A percentile compares a stretch with the other conserved stretches of the same genome.
Conservation (phyloP, 2,329 filamentous ascomycete species). For the Rhynchosporium secalis region DNA sequence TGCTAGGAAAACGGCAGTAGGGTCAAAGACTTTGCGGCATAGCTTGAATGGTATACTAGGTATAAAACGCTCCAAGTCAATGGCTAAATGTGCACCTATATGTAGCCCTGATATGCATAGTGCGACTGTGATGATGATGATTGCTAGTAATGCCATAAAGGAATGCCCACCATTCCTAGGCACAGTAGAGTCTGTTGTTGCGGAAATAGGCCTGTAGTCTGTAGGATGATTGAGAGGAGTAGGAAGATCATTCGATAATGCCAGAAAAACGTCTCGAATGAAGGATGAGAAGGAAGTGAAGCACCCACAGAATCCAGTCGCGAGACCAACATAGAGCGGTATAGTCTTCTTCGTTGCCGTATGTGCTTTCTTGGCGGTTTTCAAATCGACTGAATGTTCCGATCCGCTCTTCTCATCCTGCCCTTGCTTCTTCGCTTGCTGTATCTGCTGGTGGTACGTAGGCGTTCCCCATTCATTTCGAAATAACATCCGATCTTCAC, state of each 20-base stretch:
- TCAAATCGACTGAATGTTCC: conserved; percentile 40
- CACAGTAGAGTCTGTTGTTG: conserved; percentile 42
- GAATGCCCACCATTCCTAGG: conserved; percentile 73
- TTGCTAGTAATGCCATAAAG: conserved; percentile 76
- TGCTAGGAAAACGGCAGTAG: conserved; percentile 61
- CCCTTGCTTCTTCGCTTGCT: conserved; percentile 40
- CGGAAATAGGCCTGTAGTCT: conserved; percentile 39
- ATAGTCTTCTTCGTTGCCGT: conserved; percentile 76
- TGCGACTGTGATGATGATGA: conserved; percentile 70
- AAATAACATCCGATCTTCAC: conserved; percentile 77
- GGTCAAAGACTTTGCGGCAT: conserved; percentile 64
- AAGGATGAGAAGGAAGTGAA: conserved; percentile 90
- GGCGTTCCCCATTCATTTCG: conserved; percentile 61
- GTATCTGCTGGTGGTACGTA: conserved; percentile 42
- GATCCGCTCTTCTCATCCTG: conserved; percentile 44
- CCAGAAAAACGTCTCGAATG: conserved; percentile 76
- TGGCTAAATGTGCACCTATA: conserved; percentile 73
- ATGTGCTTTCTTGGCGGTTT: conserved; percentile 57
- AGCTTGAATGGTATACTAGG: conserved; percentile 61
- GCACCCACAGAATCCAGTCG: conserved; percentile 85
- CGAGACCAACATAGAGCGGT: conserved; percentile 82
- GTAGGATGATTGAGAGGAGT: conserved; percentile 47
- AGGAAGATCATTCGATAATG: conserved; percentile 71
- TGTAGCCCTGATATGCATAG: conserved; percentile 70
- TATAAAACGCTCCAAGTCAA: conserved; percentile 56